A percentile compares a stretch with the other conserved stretches of the same genome.
phyloP scores from a whole-genome alignment of 768 basidiomycete species.

The Suillus subluteus region DNA sequence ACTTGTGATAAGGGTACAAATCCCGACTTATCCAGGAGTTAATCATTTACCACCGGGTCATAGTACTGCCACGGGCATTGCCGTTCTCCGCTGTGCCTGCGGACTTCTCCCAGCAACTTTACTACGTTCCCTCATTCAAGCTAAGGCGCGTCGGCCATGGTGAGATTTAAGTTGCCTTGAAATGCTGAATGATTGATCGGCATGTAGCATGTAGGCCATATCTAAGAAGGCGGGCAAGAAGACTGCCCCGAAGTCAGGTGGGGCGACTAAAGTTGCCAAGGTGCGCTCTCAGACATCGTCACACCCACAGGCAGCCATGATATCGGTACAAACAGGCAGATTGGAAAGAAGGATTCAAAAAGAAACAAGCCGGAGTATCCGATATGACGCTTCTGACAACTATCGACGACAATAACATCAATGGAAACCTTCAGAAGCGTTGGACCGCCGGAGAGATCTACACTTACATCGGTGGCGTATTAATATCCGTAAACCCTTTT shows the following conservation, averaged over 20 bases:
- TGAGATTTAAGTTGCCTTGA: constrained; percentile 1
- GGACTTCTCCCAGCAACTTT: constrained; percentile 5
- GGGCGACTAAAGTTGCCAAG: constrained; percentile 72
- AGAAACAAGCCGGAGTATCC: constrained; percentile 96
- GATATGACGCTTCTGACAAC: constrained; percentile 98
- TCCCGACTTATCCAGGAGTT: neutral
- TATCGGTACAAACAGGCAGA: constrained; percentile 68
- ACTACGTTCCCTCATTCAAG: constrained; percentile 9
- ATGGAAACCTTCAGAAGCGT: constrained; percentile 96
- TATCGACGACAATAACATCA: constrained; percentile 97
- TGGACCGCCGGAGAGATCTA: constrained; percentile 97
- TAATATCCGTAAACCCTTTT: constrained; percentile 99
- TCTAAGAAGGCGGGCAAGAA: constrained; percentile 94
- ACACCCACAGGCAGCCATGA: constrained; percentile 13
- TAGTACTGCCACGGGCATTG: constrained; percentile 5
- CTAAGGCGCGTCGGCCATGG: constrained; percentile 2
- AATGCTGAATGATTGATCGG: constrained; percentile 1
- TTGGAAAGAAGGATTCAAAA: constrained; percentile 99
- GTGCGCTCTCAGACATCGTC: constrained; percentile 41
- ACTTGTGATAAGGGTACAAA: neutral
- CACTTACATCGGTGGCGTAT: constrained; percentile 97
- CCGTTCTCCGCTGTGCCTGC: constrained; percentile 3
- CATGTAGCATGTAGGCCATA: constrained; percentile 58
- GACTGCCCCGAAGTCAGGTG: constrained; percentile 64
- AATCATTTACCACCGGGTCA: neutral